Percentiles rank a stretch among this genome's conserved stretches.
phyloP scores from a whole-genome alignment of 148 eudicot genomes.

The Camellia japonica region DNA sequence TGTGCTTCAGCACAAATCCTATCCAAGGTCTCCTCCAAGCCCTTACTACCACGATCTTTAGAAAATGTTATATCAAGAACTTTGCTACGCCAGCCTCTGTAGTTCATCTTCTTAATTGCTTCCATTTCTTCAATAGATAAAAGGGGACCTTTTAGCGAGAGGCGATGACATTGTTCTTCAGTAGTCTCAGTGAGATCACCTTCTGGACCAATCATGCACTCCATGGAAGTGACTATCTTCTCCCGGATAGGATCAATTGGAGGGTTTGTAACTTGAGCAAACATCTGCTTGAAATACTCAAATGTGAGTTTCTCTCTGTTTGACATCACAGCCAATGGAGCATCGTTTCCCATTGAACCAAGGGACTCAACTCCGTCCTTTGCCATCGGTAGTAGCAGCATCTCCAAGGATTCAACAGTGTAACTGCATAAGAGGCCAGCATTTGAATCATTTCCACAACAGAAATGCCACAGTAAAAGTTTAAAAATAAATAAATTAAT shows the following conservation, averaged over 20 bases:
- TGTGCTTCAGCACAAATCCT: conserved; percentile 88
- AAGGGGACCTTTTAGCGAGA: conserved; percentile 92
- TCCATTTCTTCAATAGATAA: conserved; percentile 84
- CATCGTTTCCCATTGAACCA: conserved; percentile 99
- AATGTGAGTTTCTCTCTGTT: conserved; percentile 90
- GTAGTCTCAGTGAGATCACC: conserved; percentile 98
- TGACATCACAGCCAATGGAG: conserved; percentile 99
- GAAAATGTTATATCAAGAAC: conserved; percentile 89
- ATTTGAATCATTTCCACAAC: background rate
- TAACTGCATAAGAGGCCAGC: conserved; percentile 48
- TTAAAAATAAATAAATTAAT: background rate
- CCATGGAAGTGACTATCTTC: conserved; percentile 97
- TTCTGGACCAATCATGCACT: conserved; percentile 99
- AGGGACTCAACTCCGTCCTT: conserved; percentile 96
- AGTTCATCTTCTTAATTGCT: conserved; percentile 90
- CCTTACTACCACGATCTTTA: conserved; percentile 65
- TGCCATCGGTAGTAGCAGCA: conserved; percentile 96
- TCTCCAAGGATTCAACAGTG: conserved; percentile 84
- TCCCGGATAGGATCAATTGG: conserved; percentile 98
- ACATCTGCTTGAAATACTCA: conserved; percentile 98
- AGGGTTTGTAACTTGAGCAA: conserved; percentile 99
- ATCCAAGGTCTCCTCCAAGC: conserved; percentile 88
- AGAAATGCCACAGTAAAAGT: background rate
- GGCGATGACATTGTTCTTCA: conserved; percentile 92
- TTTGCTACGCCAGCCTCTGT: conserved; percentile 95